Percentiles rank a stretch among this genome's conserved stretches.
Conservation (phyloP, 106 monocot genomes). For the Apostasia shenzhenica region DNA sequence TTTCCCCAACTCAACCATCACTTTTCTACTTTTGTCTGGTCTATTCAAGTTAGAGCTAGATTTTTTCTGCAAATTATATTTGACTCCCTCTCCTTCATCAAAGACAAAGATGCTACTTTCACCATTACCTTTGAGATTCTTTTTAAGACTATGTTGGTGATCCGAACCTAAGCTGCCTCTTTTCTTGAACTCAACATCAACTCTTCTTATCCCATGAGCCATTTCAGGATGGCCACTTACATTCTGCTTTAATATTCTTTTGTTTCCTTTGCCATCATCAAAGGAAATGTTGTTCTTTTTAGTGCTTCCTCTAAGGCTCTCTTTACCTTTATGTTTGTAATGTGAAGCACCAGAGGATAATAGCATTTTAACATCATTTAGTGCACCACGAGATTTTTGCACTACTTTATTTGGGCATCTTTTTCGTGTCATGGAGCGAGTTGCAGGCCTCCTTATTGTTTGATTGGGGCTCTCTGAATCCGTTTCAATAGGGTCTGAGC, state of each 20-base stretch:
- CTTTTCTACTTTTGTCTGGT: constrained; percentile 16
- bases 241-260: constrained; percentile 8
- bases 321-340: constrained; percentile 19
- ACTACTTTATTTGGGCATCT: constrained; percentile 20
- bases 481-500: constrained; percentile 75
- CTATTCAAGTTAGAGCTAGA: constrained; percentile 19
- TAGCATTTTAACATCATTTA: constrained; percentile 20
- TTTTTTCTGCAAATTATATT: constrained; percentile 6
- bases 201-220: constrained; percentile 18
- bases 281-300: constrained; percentile 28
- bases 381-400: constrained; percentile 16
- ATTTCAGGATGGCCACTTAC: constrained; percentile 19
- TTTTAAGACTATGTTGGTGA: constrained; percentile 21
- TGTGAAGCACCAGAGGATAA: constrained; percentile 20
- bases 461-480: constrained; percentile 56
- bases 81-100: constrained; percentile 31
- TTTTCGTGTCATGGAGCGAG: constrained; percentile 51
- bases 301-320: background rate
- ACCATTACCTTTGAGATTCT: background rate
- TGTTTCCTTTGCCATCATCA: constrained; percentile 32
- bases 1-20: constrained; percentile 19
- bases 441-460: constrained; percentile 44
- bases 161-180: constrained; percentile 15
- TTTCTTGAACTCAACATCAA: constrained; percentile 19
- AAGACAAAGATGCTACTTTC: constrained; percentile 32